Evolutionary conservation across 2,329 filamentous ascomycete species (phyloP).

Genomic region (Aureobasidium sp.): DNA sequence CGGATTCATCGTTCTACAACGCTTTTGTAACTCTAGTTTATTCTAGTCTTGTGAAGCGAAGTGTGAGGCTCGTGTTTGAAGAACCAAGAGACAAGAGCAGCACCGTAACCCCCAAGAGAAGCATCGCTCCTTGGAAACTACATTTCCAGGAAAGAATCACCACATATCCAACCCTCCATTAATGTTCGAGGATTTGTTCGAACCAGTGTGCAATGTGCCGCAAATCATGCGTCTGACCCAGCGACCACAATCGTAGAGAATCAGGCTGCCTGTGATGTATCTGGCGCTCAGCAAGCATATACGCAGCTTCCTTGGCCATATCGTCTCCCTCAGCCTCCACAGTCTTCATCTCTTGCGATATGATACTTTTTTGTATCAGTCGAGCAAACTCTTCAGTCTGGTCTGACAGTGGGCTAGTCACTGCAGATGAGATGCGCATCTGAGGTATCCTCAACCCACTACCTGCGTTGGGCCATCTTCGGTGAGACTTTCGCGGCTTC

Average conservation of each 20-base stretch:
- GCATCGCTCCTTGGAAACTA: no score
- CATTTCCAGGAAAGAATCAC: no score
- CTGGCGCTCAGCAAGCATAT: constrained; percentile 15
- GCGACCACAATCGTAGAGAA: constrained; percentile 10
- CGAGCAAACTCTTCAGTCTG: constrained; percentile 35
- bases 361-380: constrained; percentile 31
- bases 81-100: no score
- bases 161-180: no score
- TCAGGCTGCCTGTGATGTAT: constrained; percentile 11
- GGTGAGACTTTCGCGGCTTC: constrained; percentile 23
- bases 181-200: constrained; percentile 12
- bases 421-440: constrained; percentile 33
- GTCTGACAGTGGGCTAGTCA: constrained; percentile 29
- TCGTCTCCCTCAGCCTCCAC: constrained; percentile 12
- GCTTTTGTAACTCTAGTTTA: no score
- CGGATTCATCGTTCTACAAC: no score
- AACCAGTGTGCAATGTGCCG: constrained; percentile 15
- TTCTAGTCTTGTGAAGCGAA: no score
- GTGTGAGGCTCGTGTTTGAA: no score
- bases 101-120: no score
- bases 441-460: constrained; percentile 32
- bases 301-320: constrained; percentile 12
- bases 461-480: constrained; percentile 34
- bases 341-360: constrained; percentile 20
- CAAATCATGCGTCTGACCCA: background rate